Base-by-base conservation (phyloP, 2,329 filamentous ascomycete species). In the Hirsutella minnesotensis region DNA sequence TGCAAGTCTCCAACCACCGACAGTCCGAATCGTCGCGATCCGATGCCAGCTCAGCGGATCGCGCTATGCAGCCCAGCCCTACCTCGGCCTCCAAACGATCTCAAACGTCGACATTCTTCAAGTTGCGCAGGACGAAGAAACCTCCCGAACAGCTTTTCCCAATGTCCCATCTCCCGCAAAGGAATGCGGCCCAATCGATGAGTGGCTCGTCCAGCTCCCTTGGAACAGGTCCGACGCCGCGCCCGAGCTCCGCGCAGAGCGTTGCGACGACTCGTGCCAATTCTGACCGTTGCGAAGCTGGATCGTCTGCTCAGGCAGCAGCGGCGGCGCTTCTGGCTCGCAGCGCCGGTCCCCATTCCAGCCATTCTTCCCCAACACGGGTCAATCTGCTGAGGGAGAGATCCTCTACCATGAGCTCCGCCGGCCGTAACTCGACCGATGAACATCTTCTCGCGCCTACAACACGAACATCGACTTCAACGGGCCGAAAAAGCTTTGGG, bases 401-500 rank as follows among this genome's bases (percentile, higher is more conserved):
- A 50, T 95, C 92, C 16, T 94, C 89, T 5, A 96, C 92, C 0
- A 75, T 94, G 67, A 89, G 85, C 54, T 96, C 90, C 1, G 63
- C 90, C 36, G 79, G 81, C 16, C 79, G 83, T 49, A 73, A 77
- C 42, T 86, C 82, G 1, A 79, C 80, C 42, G 85, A 87, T 47
- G 77, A 83, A 29, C 77, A 81, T 42, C 72, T 83, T 5, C 69
- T 77, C 7, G 79, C 82, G 3, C 79, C 80, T 4, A 75, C 76
- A 20, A 63, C 79, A n/a, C 74, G 88, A 41, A 89, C 79, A 5
- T 95, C 89, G 1, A 86, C 83, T 1, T 95, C 87, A 0, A 90
- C 83, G n/a, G 88, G 89, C 5, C 77, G 92, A 43, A 92, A 89
- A 62, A 96, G 90, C 62, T 87, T 98, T 53, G 87, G 89, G 42